Conservation (phyloP, 345 rosid species). For the Acer saccharum region DNA sequence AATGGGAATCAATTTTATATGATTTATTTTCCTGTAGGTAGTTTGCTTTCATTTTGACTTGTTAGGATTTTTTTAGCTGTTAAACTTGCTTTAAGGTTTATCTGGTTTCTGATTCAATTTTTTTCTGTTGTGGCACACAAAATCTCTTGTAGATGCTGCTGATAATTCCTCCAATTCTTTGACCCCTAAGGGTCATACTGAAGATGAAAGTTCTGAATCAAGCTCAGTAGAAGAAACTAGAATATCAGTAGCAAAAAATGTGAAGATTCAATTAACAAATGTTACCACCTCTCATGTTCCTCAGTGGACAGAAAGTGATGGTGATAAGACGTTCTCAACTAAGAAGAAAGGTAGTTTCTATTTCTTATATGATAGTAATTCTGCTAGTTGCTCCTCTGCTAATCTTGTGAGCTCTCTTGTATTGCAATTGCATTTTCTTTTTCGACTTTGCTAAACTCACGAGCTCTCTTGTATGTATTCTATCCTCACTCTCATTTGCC, state of each 20-base stretch:
- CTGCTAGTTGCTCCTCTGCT: neutral
- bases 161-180: too few relatives aligned
- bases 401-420: neutral
- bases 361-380: neutral
- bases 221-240: conserved; percentile 21
- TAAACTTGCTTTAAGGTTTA: neutral
- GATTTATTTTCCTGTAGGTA: neutral
- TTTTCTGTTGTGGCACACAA: conserved; percentile 13
- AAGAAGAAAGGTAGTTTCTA: conserved; percentile 35
- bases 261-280: conserved; percentile 23
- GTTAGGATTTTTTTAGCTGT: neutral
- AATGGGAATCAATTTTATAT: neutral
- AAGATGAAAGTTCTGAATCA: conserved; percentile 26
- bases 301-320: conserved; percentile 21
- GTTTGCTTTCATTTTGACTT: neutral
- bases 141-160: conserved; percentile 15
- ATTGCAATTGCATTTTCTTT: conserved; percentile 11
- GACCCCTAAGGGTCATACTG: conserved; percentile 19
- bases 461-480: neutral
- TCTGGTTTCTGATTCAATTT: neutral
- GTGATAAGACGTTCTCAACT: conserved; percentile 24
- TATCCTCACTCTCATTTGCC: neutral
- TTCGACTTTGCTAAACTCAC: neutral
- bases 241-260: conserved; percentile 7
- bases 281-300: conserved; percentile 20